A percentile compares a stretch with the other conserved stretches of the same genome.
Conservation (phyloP, 2,329 filamentous ascomycete genomes). For the Aspergillus ibericus region DNA sequence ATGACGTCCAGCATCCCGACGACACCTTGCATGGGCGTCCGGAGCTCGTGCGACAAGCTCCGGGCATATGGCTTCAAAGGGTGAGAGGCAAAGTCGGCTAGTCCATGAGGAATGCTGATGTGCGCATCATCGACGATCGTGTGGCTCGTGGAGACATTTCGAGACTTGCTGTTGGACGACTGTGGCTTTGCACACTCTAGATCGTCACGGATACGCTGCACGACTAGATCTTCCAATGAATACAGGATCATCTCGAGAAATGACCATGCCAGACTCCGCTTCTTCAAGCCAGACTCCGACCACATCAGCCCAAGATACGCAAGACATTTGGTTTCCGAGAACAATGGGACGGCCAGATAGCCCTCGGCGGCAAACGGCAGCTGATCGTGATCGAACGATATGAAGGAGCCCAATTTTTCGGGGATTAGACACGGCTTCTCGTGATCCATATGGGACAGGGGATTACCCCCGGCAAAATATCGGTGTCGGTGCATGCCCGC, state of each 20-base stretch:
- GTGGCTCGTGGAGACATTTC: slow-evolving; percentile 23
- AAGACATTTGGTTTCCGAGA: slow-evolving; percentile 64
- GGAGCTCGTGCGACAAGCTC: slow-evolving; percentile 68
- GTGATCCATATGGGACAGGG: slow-evolving; percentile 68
- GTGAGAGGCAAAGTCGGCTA: slow-evolving; percentile 58
- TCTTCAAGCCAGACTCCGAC: slow-evolving; percentile 61
- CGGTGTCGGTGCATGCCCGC: slow-evolving; percentile 59
- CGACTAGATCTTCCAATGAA: slow-evolving; percentile 66
- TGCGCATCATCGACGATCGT: slow-evolving; percentile 26
- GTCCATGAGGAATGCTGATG: slow-evolving; percentile 55
- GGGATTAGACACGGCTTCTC: slow-evolving; percentile 70
- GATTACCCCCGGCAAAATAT: slow-evolving; percentile 64
- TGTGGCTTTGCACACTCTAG: slow-evolving; percentile 45
- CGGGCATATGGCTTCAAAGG: slow-evolving; percentile 71
- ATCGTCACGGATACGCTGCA: slow-evolving; percentile 58
- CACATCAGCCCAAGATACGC: slow-evolving; percentile 73
- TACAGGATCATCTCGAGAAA: slow-evolving; percentile 69
- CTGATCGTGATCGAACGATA: slow-evolving; percentile 59
- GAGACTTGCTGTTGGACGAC: slow-evolving; percentile 25
- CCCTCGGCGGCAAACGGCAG: slow-evolving; percentile 64
- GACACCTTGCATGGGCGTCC: slow-evolving; percentile 74
- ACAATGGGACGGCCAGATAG: slow-evolving; percentile 67
- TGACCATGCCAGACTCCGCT: slow-evolving; percentile 61
- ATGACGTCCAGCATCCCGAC: slow-evolving; percentile 76
- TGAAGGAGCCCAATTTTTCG: slow-evolving; percentile 59